Base-by-base conservation (phyloP, 352 stramenopile genomes). In the Pythium rishiriense region DNA sequence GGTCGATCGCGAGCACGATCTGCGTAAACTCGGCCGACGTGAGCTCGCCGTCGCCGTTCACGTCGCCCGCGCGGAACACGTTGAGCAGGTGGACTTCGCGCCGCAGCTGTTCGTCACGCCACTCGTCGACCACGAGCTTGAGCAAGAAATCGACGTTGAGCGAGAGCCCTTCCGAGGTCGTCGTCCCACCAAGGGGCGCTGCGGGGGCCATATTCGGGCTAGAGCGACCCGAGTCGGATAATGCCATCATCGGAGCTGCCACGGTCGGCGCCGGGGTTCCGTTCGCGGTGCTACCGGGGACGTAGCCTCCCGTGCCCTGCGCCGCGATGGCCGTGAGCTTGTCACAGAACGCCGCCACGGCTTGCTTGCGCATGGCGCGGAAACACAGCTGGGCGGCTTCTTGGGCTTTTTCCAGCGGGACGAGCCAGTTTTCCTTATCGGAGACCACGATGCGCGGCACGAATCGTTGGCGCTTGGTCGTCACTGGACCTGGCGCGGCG, bases 1-100 rank as follows among this genome's bases (percentile, higher is more conserved):
- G 76, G 63, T 94, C 85, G 62, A 94, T 94, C 2, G 79, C 78
- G 25, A 90, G 68, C 43, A 94, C 80, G 55, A 94, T 94, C 25
- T 90, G 81, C 12, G 79, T 81, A 51, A 94, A 94, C 60, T 94
- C 83, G 5, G 82, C 83, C 0, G 76, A 86, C 17, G 83, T 92
- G 43, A 94, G 66, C 47, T 91, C 70, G 0, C 85, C 85, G 61
- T 94, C 85, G 31, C 83, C 85, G 58, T 94, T 91, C 42, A 92
- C 79, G 50, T 94, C 83, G 22, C 85, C 85, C 7, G 81, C 83
- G 25, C 81, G 85, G 71, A 94, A 94, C 0, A 80, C 78, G 22
- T 92, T 79, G 19, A 87, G 63, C 64, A 94, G 62, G 46, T 91
- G 73, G 2, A 50, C 72, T 62, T 94, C 83, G 4, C 85, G 78